Conservation (phyloP, 108 stramenopile genomes). For the Nitzschia palea region DNA sequence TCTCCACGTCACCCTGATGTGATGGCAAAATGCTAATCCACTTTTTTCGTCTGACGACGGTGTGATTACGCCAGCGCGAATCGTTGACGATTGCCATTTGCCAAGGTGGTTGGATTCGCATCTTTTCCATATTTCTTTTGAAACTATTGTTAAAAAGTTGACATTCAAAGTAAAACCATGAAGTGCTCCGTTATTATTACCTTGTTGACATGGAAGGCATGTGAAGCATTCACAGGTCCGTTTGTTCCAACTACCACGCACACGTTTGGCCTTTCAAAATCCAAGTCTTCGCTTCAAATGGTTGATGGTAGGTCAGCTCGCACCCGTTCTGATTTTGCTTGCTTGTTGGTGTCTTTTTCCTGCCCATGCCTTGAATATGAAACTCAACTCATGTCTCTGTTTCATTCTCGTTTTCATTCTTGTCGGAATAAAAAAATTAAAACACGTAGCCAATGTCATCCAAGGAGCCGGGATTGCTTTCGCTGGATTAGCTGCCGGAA, state of each 20-base stretch:
- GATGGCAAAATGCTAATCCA: no score
- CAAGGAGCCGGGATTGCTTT: slow-evolving; percentile 69
- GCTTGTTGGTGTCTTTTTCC: no score
- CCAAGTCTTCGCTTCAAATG: slow-evolving; percentile 21
- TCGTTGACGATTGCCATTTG: no score
- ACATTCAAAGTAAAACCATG: no score
- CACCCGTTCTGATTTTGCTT: background rate
- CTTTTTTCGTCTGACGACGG: no score
- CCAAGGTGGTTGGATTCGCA: no score
- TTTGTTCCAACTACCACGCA: slow-evolving; percentile 10
- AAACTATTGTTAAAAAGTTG: no score
- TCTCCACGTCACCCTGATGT: no score
- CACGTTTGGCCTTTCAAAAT: slow-evolving; percentile 1
- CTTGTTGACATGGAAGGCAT: background rate
- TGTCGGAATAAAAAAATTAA: no score
- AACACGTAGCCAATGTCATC: slow-evolving; percentile 8
- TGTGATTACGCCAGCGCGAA: no score
- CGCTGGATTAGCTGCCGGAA: slow-evolving; percentile 65
- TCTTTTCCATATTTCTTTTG: no score
- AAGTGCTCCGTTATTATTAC: background rate
- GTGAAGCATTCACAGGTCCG: slow-evolving; percentile 1
- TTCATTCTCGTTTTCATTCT: background rate
- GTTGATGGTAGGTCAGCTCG: slow-evolving; percentile 12
- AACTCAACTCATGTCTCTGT: background rate
- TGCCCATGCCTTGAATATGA: no score